Percentiles rank a stretch among this genome's conserved stretches.
Conservation (phyloP, 768 basidiomycete genomes). For the Jaapia argillacea region DNA sequence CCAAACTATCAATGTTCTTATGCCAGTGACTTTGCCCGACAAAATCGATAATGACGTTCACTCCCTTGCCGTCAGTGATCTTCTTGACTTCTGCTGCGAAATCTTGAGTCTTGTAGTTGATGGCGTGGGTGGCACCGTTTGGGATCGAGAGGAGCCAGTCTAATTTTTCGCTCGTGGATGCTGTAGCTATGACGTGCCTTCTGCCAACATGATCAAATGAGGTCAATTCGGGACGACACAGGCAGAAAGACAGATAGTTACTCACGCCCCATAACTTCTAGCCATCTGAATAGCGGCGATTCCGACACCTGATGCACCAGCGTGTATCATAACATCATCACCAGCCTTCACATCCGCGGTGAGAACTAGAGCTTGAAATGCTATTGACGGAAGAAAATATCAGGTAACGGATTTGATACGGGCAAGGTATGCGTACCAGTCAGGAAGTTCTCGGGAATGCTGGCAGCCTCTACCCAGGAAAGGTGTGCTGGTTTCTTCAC, state of each 20-base stretch:
- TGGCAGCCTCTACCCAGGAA: conserved; percentile 78
- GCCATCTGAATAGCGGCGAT: conserved; percentile 84
- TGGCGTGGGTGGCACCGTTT: conserved; percentile 61
- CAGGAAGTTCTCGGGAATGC: conserved; percentile 80
- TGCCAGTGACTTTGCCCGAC: conserved; percentile 69
- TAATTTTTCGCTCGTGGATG: conserved; percentile 77
- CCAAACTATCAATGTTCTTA: conserved; percentile 62
- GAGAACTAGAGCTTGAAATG: conserved; percentile 55
- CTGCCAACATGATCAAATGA: conserved; percentile 34
- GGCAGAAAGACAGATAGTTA: conserved; percentile 9
- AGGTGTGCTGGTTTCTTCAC: conserved; percentile 66
- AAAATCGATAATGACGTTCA: conserved; percentile 79
- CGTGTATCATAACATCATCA: conserved; percentile 80
- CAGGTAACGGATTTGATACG: background rate
- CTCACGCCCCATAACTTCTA: conserved; percentile 63
- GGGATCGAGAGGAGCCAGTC: conserved; percentile 61
- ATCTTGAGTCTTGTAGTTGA: conserved; percentile 80
- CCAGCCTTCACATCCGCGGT: conserved; percentile 59
- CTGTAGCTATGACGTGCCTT: conserved; percentile 70
- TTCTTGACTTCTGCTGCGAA: conserved; percentile 68
- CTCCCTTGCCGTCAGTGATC: conserved; percentile 60
- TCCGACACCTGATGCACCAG: conserved; percentile 87
- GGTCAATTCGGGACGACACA: conserved; percentile 3
- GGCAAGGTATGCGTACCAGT: conserved; percentile 45
- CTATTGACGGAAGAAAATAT: conserved; percentile 18